phyloP scores from a whole-genome alignment of 176 grass and related monocot species.

The Carex littledalei region DNA sequence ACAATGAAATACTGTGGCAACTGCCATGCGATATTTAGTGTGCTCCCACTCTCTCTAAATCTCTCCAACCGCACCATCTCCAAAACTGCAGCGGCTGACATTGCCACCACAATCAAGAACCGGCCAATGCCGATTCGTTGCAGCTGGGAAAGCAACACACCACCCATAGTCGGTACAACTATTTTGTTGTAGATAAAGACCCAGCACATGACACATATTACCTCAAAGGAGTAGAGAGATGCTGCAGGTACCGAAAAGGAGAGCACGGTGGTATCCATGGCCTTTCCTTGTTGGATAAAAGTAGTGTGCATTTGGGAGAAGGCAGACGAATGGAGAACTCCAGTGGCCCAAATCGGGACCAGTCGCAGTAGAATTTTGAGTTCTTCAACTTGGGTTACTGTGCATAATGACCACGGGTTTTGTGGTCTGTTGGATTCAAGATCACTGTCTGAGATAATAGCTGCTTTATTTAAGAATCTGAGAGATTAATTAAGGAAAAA shows the following conservation, averaged over 20 bases:
- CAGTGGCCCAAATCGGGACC: constrained; percentile 70
- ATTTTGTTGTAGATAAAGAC: constrained; percentile 31
- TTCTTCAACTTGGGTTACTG: constrained; percentile 70
- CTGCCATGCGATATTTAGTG: constrained; percentile 60
- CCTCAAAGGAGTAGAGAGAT: constrained; percentile 61
- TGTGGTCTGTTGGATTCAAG: constrained; percentile 11
- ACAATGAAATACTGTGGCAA: constrained; percentile 66
- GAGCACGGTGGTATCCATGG: constrained; percentile 58
- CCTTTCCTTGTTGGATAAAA: constrained; percentile 78
- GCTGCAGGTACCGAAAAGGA: constrained; percentile 57
- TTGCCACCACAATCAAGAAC: constrained; percentile 63
- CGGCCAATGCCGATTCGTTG: constrained; percentile 63
- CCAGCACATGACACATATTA: constrained; percentile 27
- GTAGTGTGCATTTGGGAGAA: constrained; percentile 76
- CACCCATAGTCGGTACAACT: constrained; percentile 4
- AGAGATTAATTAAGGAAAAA: constrained; percentile 20
- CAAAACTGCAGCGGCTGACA: constrained; percentile 52
- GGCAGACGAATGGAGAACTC: constrained; percentile 43
- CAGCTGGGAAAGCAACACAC: constrained; percentile 31
- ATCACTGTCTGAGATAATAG: constrained; percentile 45
- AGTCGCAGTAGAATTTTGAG: constrained; percentile 73
- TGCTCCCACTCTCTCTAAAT: not conserved
- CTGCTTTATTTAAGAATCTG: constrained; percentile 82
- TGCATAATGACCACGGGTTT: constrained; percentile 47
- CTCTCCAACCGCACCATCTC: constrained; percentile 52